These are phyloP conservation scores for Xylariaceae sp. DNA, from an alignment of 2,329 filamentous ascomycete species.

Conservation along the genomic window DNA sequence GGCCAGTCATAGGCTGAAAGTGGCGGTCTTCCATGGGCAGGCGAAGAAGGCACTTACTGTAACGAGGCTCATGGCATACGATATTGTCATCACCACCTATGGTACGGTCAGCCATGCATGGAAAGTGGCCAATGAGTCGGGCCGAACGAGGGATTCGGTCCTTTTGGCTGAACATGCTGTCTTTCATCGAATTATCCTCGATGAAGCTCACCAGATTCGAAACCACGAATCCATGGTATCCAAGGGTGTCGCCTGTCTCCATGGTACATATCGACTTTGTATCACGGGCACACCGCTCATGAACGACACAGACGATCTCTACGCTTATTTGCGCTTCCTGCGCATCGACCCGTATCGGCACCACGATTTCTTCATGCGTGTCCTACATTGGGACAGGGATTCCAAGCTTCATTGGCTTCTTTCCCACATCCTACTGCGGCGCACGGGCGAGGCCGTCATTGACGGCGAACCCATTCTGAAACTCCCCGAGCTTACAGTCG, in stretches of 20 bases:
- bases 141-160: constrained; percentile 44
- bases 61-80: constrained; percentile 53
- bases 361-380: constrained; percentile 38
- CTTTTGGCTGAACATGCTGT: constrained; percentile 38
- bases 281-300: constrained; percentile 85
- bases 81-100: constrained; percentile 76
- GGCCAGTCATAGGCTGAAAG: constrained; percentile 25
- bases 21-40: constrained; percentile 26
- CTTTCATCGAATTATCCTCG: constrained; percentile 72
- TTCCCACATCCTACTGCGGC: constrained; percentile 74
- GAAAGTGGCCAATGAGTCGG: constrained; percentile 48
- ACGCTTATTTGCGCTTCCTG: constrained; percentile 72
- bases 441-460: constrained; percentile 74
- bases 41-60: constrained; percentile 22
- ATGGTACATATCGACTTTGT: constrained; percentile 64
- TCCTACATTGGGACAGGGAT: constrained; percentile 38
- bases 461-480: constrained; percentile 73
- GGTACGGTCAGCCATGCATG: constrained; percentile 64
- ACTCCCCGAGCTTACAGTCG: constrained; percentile 60
- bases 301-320: constrained; percentile 77
- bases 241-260: constrained; percentile 53
- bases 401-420: constrained; percentile 69
- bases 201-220: constrained; percentile 81
- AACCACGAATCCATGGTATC: constrained; percentile 62
- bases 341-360: constrained; percentile 69